phyloP scores from a whole-genome alignment of 1,139 yeast genomes.

The Zygosaccharomyces pseudobailii region DNA sequence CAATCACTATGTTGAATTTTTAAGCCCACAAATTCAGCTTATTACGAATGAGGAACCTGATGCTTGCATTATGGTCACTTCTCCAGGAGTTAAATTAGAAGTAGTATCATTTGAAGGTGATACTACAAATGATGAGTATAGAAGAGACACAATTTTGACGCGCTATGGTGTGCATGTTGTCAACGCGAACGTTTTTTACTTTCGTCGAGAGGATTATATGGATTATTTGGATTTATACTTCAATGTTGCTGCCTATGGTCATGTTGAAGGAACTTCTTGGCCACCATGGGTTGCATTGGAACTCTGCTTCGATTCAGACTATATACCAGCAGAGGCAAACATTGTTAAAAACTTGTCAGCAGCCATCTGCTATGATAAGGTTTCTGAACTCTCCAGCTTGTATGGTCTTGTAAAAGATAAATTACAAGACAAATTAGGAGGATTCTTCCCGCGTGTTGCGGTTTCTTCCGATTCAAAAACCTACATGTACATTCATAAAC shows the following conservation, averaged over 20 bases:
- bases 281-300: conserved; percentile 85
- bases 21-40: conserved; percentile 84
- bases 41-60: conserved; percentile 61
- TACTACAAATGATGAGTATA: conserved; percentile 45
- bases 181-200: conserved; percentile 68
- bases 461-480: conserved; percentile 70
- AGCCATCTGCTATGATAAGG: conserved; percentile 51
- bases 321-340: conserved; percentile 47
- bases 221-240: conserved; percentile 42
- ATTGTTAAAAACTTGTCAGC: conserved; percentile 62
- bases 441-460: conserved; percentile 67
- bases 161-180: conserved; percentile 64
- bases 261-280: conserved; percentile 45
- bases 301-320: conserved; percentile 65
- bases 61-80: conserved; percentile 62
- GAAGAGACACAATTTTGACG: conserved; percentile 54
- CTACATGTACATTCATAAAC: conserved; percentile 60
- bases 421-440: conserved; percentile 42
- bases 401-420: conserved; percentile 32
- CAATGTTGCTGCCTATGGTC: conserved; percentile 41
- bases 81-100: conserved; percentile 68
- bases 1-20: conserved; percentile 62
- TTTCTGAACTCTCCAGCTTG: conserved; percentile 28
- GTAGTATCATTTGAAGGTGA: conserved; percentile 50
- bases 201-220: conserved; percentile 46